Evolutionary conservation across 805 yeast species (phyloP), one percentile per base, ranked within the genome.

Genomic region (Wickerhamiella australiensis): DNA sequence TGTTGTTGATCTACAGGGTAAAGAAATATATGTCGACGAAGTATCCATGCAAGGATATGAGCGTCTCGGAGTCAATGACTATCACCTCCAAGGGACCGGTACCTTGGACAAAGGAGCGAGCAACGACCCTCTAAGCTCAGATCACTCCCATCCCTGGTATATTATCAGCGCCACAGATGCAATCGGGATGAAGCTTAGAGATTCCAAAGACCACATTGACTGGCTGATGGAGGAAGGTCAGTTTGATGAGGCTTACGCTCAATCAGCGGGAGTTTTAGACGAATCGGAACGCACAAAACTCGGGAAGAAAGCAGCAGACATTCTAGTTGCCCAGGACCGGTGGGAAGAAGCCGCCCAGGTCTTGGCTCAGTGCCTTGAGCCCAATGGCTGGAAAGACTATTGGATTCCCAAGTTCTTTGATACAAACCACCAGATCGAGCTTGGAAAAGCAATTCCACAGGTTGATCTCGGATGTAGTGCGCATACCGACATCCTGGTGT

Each of bases 111-210:
- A n/a, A n/a, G n/a, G n/a, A n/a, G n/a, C n/a, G n/a, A n/a, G n/a
- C n/a, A n/a, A n/a, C n/a, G n/a, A n/a, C n/a, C n/a, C n/a, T n/a
- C n/a, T n/a, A 71, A 2, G 26, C 33, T 21, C 69, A 3, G 13
- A 5, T n/a, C 13, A 12, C n/a, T 11, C 13, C 33, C 13, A 12
- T 29, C 9, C 71, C 49, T 85, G 82, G 68, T 83, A 73, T 57
- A 69, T 92, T 17, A 70, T 90, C 4, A 78, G 90, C 59, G 85
- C 96, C 0, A 75, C 77, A 43, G 97, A 87, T 65, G 90, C 81
- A 0, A 82, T 90, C 1, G 68, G 79, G 13, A 86, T 87, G 0
- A 75, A 80, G 56, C 85, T 81, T 53, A 70, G 83, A n/a, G 79
- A 78, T 48, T 64, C 82, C 21, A 63, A 68, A 25, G 97, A 88